These are phyloP conservation scores for Gryganskiella cystojenkinii DNA, from an alignment of 192 early-diverging fungal genomes.

Conservation along the genomic window DNA sequence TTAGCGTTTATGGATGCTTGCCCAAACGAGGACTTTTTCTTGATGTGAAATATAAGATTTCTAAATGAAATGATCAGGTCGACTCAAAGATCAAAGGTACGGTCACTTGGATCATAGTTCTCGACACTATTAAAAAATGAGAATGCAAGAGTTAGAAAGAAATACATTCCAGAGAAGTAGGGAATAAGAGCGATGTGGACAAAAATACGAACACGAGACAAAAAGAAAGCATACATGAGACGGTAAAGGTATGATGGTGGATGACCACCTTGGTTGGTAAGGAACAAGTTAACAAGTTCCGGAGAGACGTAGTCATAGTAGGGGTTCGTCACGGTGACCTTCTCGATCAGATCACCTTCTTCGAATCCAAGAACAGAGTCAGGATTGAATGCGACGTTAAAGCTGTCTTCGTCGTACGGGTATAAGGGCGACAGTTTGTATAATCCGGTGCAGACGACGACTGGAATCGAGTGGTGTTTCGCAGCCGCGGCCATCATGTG, in stretches of 20 bases:
- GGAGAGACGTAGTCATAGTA: constrained; percentile 94
- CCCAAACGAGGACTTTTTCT: too few relatives aligned
- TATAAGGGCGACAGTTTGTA: constrained; percentile 91
- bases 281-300: constrained; percentile 89
- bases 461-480: constrained; percentile 91
- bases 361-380: constrained; percentile 85
- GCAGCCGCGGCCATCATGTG: constrained; percentile 90
- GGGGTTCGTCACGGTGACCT: constrained; percentile 86
- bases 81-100: constrained; percentile 33
- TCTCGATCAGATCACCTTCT: constrained; percentile 81
- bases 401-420: constrained; percentile 89
- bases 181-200: too few relatives aligned
- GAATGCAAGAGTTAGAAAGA: not conserved
- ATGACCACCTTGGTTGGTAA: constrained; percentile 87
- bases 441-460: constrained; percentile 90
- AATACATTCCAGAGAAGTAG: too few relatives aligned
- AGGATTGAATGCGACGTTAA: constrained; percentile 82
- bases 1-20: too few relatives aligned
- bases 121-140: constrained; percentile 13
- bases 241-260: constrained; percentile 86
- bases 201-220: not conserved
- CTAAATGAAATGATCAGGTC: too few relatives aligned
- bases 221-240: constrained; percentile 66
- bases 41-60: not conserved
- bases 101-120: constrained; percentile 55